phyloP scores from a whole-genome alignment of 441 rosid genomes.

The Sinapis alba region DNA sequence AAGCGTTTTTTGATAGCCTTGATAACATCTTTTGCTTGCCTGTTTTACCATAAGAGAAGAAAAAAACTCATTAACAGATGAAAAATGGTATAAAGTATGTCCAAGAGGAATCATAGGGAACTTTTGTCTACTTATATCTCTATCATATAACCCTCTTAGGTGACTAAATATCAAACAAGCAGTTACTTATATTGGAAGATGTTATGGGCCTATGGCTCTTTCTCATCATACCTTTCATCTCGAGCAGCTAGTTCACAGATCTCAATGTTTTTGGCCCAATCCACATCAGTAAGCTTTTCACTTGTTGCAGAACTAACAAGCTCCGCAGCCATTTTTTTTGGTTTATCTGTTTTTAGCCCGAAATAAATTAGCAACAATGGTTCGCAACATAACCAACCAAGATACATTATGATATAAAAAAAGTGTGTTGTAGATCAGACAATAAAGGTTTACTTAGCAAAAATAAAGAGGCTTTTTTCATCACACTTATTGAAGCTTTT shows the following conservation, averaged over 20 bases:
- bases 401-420: no score
- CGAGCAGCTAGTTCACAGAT: conserved; percentile 84
- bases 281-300: conserved; percentile 78
- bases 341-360: conserved; percentile 34
- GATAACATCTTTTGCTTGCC: conserved; percentile 82
- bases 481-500: neutral
- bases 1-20: conserved; percentile 89
- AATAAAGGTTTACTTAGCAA: neutral
- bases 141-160: neutral
- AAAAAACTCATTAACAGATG: conserved; percentile 29
- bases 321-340: conserved; percentile 84
- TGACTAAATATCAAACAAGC: conserved; percentile 6
- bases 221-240: conserved; percentile 63
- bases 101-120: neutral
- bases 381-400: conserved; percentile 1
- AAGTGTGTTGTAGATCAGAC: neutral
- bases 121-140: neutral
- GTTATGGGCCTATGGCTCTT: neutral
- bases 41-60: conserved; percentile 42
- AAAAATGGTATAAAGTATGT: neutral
- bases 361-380: conserved; percentile 1
- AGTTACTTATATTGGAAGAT: neutral
- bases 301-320: conserved; percentile 86
- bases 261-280: conserved; percentile 90
- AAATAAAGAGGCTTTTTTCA: neutral